phyloP scores from a whole-genome alignment of 495 filamentous ascomycete species.

The Astrocystis sublimbata region DNA sequence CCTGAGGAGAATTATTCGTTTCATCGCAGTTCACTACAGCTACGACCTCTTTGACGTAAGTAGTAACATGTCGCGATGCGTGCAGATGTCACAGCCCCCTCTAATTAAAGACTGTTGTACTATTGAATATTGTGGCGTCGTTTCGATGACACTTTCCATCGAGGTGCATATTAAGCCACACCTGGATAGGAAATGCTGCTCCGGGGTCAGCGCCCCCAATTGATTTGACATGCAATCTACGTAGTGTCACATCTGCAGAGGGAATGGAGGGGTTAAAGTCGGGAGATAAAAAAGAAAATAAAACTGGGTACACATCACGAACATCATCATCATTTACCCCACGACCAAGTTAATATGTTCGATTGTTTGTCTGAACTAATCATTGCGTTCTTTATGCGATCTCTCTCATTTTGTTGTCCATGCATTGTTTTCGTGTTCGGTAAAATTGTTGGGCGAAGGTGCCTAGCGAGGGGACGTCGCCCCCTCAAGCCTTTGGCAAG shows the following conservation, averaged over 20 bases:
- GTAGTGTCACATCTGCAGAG: not conserved
- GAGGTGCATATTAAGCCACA: conserved; percentile 2
- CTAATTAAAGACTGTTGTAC: not conserved
- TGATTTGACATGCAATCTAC: not conserved
- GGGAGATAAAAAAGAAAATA: not conserved
- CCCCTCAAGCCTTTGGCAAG: not conserved
- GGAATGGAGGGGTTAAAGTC: not conserved
- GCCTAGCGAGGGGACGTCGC: not conserved
- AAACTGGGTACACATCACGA: not conserved
- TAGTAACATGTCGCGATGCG: too few relatives aligned
- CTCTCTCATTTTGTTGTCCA: too few relatives aligned
- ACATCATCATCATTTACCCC: not conserved
- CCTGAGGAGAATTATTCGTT: too few relatives aligned
- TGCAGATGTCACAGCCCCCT: not conserved
- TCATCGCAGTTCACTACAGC: too few relatives aligned
- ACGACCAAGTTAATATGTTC: not conserved
- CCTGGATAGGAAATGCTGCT: not conserved
- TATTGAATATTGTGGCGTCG: conserved; percentile 6
- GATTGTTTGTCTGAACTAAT: not conserved
- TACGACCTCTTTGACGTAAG: too few relatives aligned
- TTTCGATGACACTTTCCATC: conserved; percentile 5
- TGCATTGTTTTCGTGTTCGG: too few relatives aligned
- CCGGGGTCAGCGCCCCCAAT: not conserved
- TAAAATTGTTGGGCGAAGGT: not conserved
- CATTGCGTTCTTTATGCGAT: too few relatives aligned